phyloP scores from a whole-genome alignment of 768 basidiomycete genomes.

The Artomyces pyxidatus region DNA sequence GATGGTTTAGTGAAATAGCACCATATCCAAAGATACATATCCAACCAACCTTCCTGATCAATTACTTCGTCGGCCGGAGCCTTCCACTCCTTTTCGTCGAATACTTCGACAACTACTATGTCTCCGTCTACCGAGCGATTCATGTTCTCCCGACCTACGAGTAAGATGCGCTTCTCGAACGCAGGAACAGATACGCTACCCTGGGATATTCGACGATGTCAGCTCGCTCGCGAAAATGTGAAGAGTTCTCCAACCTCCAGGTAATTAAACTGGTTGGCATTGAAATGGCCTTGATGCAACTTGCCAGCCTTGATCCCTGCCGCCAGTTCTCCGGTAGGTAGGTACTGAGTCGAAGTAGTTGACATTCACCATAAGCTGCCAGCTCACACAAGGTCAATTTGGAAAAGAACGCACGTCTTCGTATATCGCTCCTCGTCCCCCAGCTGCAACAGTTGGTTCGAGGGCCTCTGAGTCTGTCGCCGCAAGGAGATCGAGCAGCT shows the following conservation, averaged over 20 bases:
- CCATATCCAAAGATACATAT: neutral
- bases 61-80: slow-evolving; percentile 88
- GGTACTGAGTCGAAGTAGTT: slow-evolving; percentile 45
- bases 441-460: slow-evolving; percentile 49
- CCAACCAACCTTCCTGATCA: slow-evolving; percentile 73
- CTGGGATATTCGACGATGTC: slow-evolving; percentile 26
- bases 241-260: slow-evolving; percentile 58
- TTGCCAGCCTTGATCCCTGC: slow-evolving; percentile 82
- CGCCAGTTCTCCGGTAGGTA: slow-evolving; percentile 58
- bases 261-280: slow-evolving; percentile 93
- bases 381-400: neutral
- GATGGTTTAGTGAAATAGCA: neutral
- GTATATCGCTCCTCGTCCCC: slow-evolving; percentile 53
- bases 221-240: neutral
- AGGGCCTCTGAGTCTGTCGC: slow-evolving; percentile 53
- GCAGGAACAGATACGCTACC: slow-evolving; percentile 73
- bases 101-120: slow-evolving; percentile 83
- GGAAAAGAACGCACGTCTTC: slow-evolving; percentile 46
- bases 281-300: slow-evolving; percentile 90
- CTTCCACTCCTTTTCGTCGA: slow-evolving; percentile 86
- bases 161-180: slow-evolving; percentile 69
- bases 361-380: neutral
- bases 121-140: slow-evolving; percentile 94
- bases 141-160: slow-evolving; percentile 89
- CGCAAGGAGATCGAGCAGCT: slow-evolving; percentile 78